Evolutionary conservation across 352 stramenopile species (phyloP).

Genomic region (Phytopythium boreale): DNA sequence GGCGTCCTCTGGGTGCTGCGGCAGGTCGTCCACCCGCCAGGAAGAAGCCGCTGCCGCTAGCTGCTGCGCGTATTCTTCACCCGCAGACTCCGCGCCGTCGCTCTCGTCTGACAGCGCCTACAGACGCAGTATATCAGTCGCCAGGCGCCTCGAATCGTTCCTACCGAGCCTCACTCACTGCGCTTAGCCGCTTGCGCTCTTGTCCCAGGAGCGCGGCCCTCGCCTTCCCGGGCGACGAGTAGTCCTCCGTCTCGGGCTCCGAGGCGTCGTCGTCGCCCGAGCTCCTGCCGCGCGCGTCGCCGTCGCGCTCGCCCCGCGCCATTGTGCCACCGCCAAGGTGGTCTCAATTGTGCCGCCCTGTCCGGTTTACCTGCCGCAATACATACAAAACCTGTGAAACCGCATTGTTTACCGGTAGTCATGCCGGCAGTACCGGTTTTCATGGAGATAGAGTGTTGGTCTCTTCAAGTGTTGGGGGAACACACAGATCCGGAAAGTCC

Average conservation of each 20-base stretch:
- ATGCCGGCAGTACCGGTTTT: neutral
- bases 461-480: conserved; percentile 2
- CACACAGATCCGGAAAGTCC: neutral
- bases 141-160: neutral
- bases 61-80: conserved; percentile 13
- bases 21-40: conserved; percentile 18
- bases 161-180: conserved; percentile 8
- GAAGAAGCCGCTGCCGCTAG: conserved; percentile 12
- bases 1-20: conserved; percentile 11
- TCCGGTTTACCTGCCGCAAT: neutral
- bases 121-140: neutral
- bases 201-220: conserved; percentile 19
- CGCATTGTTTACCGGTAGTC: neutral
- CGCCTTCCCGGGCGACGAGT: conserved; percentile 15
- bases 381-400: neutral
- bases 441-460: neutral
- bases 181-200: conserved; percentile 19
- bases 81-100: conserved; percentile 13
- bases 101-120: conserved; percentile 23
- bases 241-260: conserved; percentile 18
- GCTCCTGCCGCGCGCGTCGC: conserved; percentile 6
- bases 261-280: conserved; percentile 9
- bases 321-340: conserved; percentile 6
- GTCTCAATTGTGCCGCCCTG: neutral
- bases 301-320: conserved; percentile 1